A percentile compares a stretch with the other conserved stretches of the same genome.
phyloP scores from a whole-genome alignment of 176 grass and related monocot genomes.

The Oropetium thomaeum region DNA sequence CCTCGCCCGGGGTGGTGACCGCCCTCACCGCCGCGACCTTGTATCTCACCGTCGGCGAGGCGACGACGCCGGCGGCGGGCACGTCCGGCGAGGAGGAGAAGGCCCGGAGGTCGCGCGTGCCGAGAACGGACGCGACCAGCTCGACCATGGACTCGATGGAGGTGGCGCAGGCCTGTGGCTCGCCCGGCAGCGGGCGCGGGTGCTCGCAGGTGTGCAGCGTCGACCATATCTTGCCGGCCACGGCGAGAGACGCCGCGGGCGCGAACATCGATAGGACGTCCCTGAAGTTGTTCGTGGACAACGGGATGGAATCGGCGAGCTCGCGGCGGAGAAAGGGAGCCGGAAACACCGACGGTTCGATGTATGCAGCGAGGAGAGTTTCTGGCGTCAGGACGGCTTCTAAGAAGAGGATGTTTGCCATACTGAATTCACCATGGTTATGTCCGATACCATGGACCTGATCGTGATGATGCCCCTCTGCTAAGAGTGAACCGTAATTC shows the following conservation, averaged over 20 bases:
- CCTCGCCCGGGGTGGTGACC: neutral
- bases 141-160: constrained; percentile 32
- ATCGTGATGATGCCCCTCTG: no score
- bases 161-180: neutral
- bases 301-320: neutral
- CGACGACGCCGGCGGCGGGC: neutral
- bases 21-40: neutral
- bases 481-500: no score
- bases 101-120: neutral
- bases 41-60: neutral
- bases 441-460: no score
- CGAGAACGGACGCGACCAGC: neutral
- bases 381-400: neutral
- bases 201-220: constrained; percentile 27
- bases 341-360: neutral
- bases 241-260: neutral
- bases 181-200: neutral
- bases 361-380: neutral
- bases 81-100: neutral
- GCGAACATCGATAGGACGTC: neutral
- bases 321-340: neutral
- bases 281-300: constrained; percentile 1
- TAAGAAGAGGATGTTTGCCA: neutral
- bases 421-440: no score
- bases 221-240: neutral